Evolutionary conservation across 208 protist genomes (phyloP), one percentile per base, ranked within the genome.

Genomic region (Trypanosoma cruzi): DNA sequence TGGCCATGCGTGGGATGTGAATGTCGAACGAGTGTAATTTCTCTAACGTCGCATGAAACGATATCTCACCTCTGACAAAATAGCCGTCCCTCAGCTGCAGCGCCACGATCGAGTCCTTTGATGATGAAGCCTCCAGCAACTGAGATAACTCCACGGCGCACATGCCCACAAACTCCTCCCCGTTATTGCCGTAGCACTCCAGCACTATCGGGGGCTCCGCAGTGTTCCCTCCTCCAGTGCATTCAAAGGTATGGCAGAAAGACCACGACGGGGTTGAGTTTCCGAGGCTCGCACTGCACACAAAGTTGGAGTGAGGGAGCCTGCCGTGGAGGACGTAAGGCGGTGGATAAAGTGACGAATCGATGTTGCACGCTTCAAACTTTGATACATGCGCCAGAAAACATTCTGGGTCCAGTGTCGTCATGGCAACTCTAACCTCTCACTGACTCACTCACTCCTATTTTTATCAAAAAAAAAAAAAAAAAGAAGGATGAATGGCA

Each of bases 241-340:
- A 54, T 42, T 40, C 56, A 40, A 71, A 71, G 8, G 40, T 40
- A 24, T 64, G 56, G 26, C 56, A 34, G 1, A 63, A 24, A 0
- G 29, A 24, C 66, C 66, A 71, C 28, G 40, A 49, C 48, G 42
- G 42, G 32, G 59, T 37, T 20, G n/a, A 22, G 13, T 16, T 1
- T 20, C 55, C 40, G n/a, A 18, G 31, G 32, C 66, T 64, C 14
- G 24, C 2, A 14, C 14, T 37, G 20, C 40, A 71, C 3, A n/a
- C 20, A 62, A 71, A 64, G 16, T 34, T 64, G 16, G 14, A 56
- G 31, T 22, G 7, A 29, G 55, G 55, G 31, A 46, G 16, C 2
- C 18, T 57, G 20, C 71, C 71, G 31, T 49, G 34, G 16, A 76
- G 63, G 40, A 63, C 32, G 37, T 76, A 76, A 0, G 71, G 71